phyloP scores from a whole-genome alignment of 129 eudicot species.

The Flaveria sonorensis region DNA sequence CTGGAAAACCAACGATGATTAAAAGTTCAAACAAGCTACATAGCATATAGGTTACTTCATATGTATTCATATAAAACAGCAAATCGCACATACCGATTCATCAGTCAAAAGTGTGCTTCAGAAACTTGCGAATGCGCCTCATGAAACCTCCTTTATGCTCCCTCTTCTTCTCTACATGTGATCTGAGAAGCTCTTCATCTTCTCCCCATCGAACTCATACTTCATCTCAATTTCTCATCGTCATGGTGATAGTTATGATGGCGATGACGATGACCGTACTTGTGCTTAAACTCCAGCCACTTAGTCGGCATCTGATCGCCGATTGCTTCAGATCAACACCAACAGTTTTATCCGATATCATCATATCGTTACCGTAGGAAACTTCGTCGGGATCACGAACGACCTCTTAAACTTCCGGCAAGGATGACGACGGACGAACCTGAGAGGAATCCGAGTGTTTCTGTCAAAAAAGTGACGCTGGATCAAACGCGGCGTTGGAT shows the following conservation, averaged over 20 bases:
- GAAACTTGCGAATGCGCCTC: slow-evolving; percentile 39
- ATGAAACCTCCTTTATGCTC: slow-evolving; percentile 39
- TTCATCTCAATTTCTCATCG: slow-evolving; percentile 15
- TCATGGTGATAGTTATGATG: slow-evolving; percentile 23
- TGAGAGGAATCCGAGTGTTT: slow-evolving; percentile 28
- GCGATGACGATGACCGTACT: slow-evolving; percentile 30
- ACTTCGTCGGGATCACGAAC: slow-evolving; percentile 7
- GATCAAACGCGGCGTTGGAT: slow-evolving; percentile 19
- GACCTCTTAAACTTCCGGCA: slow-evolving; percentile 30
- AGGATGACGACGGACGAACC: slow-evolving; percentile 31
- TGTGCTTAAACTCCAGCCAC: slow-evolving; percentile 37
- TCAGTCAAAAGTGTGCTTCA: slow-evolving; percentile 44
- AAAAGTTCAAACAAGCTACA: neutral
- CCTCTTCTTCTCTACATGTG: slow-evolving; percentile 30
- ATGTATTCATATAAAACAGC: neutral
- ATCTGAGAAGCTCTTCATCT: neutral
- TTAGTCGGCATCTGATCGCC: slow-evolving; percentile 27
- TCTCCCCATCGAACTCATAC: slow-evolving; percentile 21
- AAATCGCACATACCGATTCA: slow-evolving; percentile 7
- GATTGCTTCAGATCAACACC: slow-evolving; percentile 16
- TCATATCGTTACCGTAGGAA: slow-evolving; percentile 30
- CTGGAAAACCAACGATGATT: neutral
- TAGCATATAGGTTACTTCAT: neutral
- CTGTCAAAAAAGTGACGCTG: slow-evolving; percentile 29
- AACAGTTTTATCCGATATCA: slow-evolving; percentile 1